Conservation (phyloP, 768 basidiomycete genomes). For the Dendrothele bispora region DNA sequence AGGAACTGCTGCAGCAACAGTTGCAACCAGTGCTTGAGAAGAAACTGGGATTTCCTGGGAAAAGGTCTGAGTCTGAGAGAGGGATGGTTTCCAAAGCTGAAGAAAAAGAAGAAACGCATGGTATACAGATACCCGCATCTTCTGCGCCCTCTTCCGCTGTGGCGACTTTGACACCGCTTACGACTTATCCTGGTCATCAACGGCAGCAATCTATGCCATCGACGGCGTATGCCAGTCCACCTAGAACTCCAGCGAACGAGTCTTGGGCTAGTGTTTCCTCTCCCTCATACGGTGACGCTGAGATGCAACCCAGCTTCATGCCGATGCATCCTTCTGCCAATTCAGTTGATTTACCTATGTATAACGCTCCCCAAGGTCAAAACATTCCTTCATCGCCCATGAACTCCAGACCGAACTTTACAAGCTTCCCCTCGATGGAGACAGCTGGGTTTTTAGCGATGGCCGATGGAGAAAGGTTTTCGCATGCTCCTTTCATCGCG, state of each 20-base stretch:
- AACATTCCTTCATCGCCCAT: background rate
- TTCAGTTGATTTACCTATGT: background rate
- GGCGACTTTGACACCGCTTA: background rate
- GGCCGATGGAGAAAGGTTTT: slow-evolving; percentile 2
- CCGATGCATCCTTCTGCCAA: background rate
- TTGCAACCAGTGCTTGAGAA: slow-evolving; percentile 8
- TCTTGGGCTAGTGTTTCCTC: background rate
- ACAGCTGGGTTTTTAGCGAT: slow-evolving; percentile 4
- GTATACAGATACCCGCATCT: background rate
- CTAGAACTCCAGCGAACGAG: background rate
- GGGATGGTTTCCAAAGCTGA: background rate
- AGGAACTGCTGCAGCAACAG: slow-evolving; percentile 17
- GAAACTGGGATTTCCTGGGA: background rate
- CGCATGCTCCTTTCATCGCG: slow-evolving; percentile 2
- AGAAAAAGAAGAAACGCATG: background rate
- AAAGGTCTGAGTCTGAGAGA: background rate
- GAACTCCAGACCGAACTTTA: background rate
- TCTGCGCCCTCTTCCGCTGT: background rate
- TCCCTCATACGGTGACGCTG: background rate
- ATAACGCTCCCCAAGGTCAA: background rate
- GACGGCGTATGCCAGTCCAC: background rate
- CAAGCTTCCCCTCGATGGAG: slow-evolving; percentile 5
- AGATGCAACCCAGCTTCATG: background rate
- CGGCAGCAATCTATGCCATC: background rate
- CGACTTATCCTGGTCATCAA: background rate